Evolutionary conservation across 2,329 filamentous ascomycete species (phyloP), one percentile per base, ranked within the genome.

Genomic region (Fusarium succisae): DNA sequence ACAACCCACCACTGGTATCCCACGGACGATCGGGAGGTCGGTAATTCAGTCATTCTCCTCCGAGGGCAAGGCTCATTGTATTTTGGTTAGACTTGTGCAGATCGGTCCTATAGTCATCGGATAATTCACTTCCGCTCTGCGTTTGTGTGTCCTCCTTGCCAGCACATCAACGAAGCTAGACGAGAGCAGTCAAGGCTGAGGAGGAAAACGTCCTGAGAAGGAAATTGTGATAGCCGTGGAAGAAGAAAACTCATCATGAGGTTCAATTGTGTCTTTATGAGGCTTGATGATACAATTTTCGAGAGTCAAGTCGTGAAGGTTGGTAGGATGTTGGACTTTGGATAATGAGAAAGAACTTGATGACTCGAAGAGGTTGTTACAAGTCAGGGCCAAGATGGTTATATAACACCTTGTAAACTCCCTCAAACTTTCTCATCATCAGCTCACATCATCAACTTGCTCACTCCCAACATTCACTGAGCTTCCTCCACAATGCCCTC

Each of bases 241-340:
- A 35, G 17, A 32, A 18, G 44, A 48, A 38, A 35, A 5, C 6
- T 28, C 38, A 63, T 43, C 30, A 63, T 51, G 51, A 62, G 45
- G 32, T 53, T 37, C 22, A 6, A 76, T 76, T 65, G 47, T 75
- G 72, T 65, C 65, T 76, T 76, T 17, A 17, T 47, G 70, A 72
- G 73, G 74, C 64, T 74, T 72, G 60, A 72, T 76, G 74, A 74
- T 72, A 72, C 64, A 74, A 76, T 76, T 55, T 7, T 48, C 2
- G 10, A 37, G 13, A n/a, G 35, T 37, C 18, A 50, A 26, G 18
- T 17, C 26, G 37, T 28, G 41, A 17, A 32, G 5, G 18, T 47
- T 32, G 44, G 30, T 14, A 8, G 43, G 44, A 32, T 44, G 41
- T 35, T 41, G 44, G 32, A 28, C 53, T 55, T 35, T 28, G 47